phyloP scores from a whole-genome alignment of 2,329 filamentous ascomycete species.

The Lecanicillium sp. region DNA sequence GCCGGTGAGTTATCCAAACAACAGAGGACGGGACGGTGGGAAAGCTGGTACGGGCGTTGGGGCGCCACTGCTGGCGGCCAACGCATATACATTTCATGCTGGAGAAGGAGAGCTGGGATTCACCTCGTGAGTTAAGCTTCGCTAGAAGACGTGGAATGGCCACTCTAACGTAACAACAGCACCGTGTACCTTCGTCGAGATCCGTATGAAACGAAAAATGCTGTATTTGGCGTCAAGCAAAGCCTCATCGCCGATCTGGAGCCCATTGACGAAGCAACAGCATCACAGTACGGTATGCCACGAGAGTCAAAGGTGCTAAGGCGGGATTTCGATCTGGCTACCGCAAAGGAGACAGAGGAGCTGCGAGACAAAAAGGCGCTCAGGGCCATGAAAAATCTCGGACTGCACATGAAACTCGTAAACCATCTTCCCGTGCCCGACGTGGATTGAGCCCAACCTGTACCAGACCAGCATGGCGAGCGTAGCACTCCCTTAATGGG shows the following conservation, averaged over 20 bases:
- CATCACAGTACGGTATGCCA: constrained; percentile 56
- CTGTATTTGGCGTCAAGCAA: constrained; percentile 82
- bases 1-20: constrained; percentile 80
- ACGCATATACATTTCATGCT: constrained; percentile 89
- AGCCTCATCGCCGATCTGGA: constrained; percentile 62
- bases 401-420: constrained; percentile 61
- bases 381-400: constrained; percentile 61
- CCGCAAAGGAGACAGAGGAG: constrained; percentile 59
- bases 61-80: constrained; percentile 72
- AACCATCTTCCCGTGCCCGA: constrained; percentile 74
- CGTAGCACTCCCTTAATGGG: not conserved
- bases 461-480: too few species aligned
- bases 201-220: constrained; percentile 76
- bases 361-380: constrained; percentile 59
- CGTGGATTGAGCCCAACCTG: constrained; percentile 30
- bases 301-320: constrained; percentile 58
- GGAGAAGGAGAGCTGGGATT: constrained; percentile 73
- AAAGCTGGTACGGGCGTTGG: constrained; percentile 56
- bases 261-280: constrained; percentile 46
- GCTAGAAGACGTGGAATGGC: not conserved
- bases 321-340: constrained; percentile 74
- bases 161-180: constrained; percentile 31
- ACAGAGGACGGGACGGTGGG: constrained; percentile 81
- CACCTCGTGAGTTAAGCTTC: constrained; percentile 60
- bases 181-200: constrained; percentile 73